A percentile compares a stretch with the other conserved stretches of the same genome.
phyloP scores from a whole-genome alignment of 768 basidiomycete genomes.

The Russula virescens region DNA sequence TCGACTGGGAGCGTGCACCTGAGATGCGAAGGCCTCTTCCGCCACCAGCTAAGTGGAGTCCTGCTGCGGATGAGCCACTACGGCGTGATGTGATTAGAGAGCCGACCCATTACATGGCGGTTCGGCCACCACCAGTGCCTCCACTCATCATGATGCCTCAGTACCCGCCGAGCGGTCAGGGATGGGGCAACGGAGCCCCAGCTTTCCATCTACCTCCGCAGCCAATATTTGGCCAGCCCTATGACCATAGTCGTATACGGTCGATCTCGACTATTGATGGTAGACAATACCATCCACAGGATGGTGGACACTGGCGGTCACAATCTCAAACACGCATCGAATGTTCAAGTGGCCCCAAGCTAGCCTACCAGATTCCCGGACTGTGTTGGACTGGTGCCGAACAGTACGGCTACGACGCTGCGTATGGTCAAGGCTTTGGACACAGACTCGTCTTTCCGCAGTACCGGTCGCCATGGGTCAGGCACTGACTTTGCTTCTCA shows the following conservation, averaged over 20 bases:
- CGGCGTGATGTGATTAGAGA: constrained; percentile 46
- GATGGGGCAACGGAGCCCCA: constrained; percentile 12
- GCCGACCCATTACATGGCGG: constrained; percentile 58
- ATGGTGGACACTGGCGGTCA: constrained; percentile 10
- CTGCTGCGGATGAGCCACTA: constrained; percentile 72
- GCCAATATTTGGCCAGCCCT: constrained; percentile 9
- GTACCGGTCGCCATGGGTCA: constrained; percentile 48
- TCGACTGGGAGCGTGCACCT: constrained; percentile 23
- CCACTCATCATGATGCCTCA: constrained; percentile 30
- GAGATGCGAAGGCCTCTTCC: constrained; percentile 42
- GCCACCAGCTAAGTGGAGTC: constrained; percentile 78
- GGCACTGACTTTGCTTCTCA: constrained; percentile 34
- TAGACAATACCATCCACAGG: constrained; percentile 9
- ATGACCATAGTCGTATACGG: constrained; percentile 17
- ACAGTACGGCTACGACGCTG: constrained; percentile 36
- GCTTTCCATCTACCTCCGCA: constrained; percentile 11
- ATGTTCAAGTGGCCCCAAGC: constrained; percentile 16
- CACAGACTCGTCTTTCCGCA: constrained; percentile 38
- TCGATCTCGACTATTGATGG: constrained; percentile 13
- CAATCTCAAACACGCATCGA: constrained; percentile 22
- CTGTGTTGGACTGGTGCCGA: constrained; percentile 25
- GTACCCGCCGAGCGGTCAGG: constrained; percentile 28
- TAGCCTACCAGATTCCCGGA: constrained; percentile 15
- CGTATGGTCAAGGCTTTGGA: constrained; percentile 40
- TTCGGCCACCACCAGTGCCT: constrained; percentile 45